phyloP scores from a whole-genome alignment of 202 grass and related monocot species.

The Carex arenaria region DNA sequence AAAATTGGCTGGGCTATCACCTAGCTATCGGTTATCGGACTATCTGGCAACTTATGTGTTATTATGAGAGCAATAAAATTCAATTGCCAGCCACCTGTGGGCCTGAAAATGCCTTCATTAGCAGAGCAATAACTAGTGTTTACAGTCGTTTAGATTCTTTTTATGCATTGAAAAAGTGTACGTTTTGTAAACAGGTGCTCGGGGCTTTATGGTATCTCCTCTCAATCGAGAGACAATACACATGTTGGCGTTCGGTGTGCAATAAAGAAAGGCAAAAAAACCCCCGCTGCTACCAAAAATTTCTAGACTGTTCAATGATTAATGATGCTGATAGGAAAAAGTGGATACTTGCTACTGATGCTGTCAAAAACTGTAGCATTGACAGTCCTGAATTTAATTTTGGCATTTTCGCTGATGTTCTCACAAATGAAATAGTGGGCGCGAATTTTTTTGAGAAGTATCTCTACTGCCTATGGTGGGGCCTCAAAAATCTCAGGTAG shows the following conservation, averaged over 20 bases:
- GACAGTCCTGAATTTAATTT: conserved; percentile 35
- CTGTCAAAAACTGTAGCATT: conserved; percentile 15
- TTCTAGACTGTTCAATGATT: conserved; percentile 51
- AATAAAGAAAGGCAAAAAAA: conserved; percentile 24
- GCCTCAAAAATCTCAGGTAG: conserved; percentile 80
- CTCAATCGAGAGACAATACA: conserved; percentile 88
- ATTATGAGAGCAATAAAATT: background rate
- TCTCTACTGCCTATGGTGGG: conserved; percentile 96
- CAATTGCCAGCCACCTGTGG: background rate
- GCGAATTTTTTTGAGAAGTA: conserved; percentile 70
- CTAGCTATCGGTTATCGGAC: background rate
- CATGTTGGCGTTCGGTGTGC: conserved; percentile 61
- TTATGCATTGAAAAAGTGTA: background rate
- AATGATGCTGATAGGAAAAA: conserved; percentile 5
- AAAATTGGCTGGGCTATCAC: background rate
- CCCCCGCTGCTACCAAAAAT: conserved; percentile 30
- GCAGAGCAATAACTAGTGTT: background rate
- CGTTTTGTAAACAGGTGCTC: conserved; percentile 40
- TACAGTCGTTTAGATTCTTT: background rate
- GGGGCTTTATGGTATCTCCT: conserved; percentile 88
- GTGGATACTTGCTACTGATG: conserved; percentile 38
- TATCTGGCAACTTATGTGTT: background rate
- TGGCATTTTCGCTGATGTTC: conserved; percentile 62
- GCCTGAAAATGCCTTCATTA: background rate
- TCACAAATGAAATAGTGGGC: conserved; percentile 33